Conservation (phyloP, 2,329 filamentous ascomycete species). For the Penicillium janthinellum region DNA sequence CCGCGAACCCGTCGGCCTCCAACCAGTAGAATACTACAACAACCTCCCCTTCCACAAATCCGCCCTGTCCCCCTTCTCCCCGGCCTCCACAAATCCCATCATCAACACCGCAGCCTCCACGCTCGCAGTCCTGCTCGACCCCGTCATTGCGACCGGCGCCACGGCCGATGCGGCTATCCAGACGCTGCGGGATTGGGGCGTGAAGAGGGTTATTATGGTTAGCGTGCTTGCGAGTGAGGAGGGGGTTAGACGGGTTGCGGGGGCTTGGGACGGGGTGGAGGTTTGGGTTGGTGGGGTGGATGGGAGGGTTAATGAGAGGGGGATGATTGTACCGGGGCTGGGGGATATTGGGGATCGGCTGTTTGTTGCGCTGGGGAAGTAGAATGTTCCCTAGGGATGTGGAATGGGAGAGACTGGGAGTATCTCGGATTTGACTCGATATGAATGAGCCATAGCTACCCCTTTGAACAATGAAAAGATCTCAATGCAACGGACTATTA, state of each 20-base stretch:
- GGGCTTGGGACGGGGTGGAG: slow-evolving; percentile 68
- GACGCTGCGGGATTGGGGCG: slow-evolving; percentile 87
- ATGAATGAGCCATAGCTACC: neutral
- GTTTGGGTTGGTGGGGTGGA: slow-evolving; percentile 86
- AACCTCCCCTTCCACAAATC: slow-evolving; percentile 72
- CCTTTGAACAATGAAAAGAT: neutral
- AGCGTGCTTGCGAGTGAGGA: slow-evolving; percentile 71
- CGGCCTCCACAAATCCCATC: slow-evolving; percentile 25
- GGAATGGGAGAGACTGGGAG: neutral
- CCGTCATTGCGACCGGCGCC: slow-evolving; percentile 89
- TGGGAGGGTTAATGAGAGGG: slow-evolving; percentile 66
- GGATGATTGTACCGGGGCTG: slow-evolving; percentile 88
- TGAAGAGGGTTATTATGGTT: slow-evolving; percentile 75
- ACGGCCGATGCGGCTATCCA: slow-evolving; percentile 89
- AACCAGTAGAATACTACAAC: slow-evolving; percentile 97
- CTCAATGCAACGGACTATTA: neutral
- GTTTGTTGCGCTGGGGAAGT: slow-evolving; percentile 88
- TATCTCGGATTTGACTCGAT: neutral
- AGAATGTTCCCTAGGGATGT: slow-evolving; percentile 4
- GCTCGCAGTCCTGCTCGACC: slow-evolving; percentile 84
- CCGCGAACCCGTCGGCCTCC: slow-evolving; percentile 81
- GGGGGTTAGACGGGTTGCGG: slow-evolving; percentile 72
- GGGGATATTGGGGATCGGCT: slow-evolving; percentile 89
- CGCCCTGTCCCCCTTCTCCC: slow-evolving; percentile 29
- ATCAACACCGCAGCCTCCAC: slow-evolving; percentile 51